Evolutionary conservation across 345 rosid genomes (phyloP), one percentile per base, ranked within the genome.

Genomic region (Nasturtium officinale): DNA sequence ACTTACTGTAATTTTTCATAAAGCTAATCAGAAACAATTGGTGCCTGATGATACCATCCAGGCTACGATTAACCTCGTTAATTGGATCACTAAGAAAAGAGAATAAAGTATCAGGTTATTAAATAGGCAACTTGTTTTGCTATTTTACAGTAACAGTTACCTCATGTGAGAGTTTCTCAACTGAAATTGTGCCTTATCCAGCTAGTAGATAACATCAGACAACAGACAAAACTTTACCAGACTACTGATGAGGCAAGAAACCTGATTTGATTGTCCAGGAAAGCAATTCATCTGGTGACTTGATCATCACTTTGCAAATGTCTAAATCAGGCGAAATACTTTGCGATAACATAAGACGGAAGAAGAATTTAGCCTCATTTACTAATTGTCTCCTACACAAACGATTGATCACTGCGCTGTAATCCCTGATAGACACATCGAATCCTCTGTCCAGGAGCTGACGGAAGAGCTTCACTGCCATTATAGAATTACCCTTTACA

Each of bases 361-460:
- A 82, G 78, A 86, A 84, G 58, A 43, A 73, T 42, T 83, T 83
- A 55, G 88, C 85, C 80, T 81, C 81, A 17, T 17, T 43, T 46
- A 64, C 48, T 56, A 81, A 79, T 58, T 43, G 37, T 69, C 88
- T 81, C 79, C 79, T 87, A 78, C 96, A 85, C 62, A 91, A 80
- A 71, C 97, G 85, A 76, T 86, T 84, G 62, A 91, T 85, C 51
- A 85, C 85, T 15, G 94, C 86, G 61, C 84, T 86, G 72, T 85
- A 91, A 78, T 89, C 97, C 61, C 73, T 78, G 12, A 87, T 76
- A 13, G 89, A 83, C 73, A 87, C 77, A 65, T 86, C 80, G 42
- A 83, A 84, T 38, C 88, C 89, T 63, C 79, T 80, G 59, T 84
- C 87, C 71, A 86, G 58, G 87, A 91, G 80, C 72, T 82, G 83